Evolutionary conservation across 768 basidiomycete genomes (phyloP).

Genomic region (Kondoa subrosea): DNA sequence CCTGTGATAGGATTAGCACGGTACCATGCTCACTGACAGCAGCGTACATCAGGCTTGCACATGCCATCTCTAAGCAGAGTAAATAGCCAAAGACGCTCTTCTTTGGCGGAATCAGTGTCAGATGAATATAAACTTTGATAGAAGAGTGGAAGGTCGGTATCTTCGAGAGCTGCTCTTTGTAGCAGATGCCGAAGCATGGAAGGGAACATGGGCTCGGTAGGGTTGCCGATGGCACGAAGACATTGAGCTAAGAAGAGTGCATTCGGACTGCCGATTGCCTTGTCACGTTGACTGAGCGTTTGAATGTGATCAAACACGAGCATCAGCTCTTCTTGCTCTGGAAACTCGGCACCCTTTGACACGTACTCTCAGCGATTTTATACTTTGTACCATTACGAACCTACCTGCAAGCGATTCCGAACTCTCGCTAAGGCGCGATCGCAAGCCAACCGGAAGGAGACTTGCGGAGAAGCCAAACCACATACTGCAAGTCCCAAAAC

Average conservation of each 20-base stretch:
- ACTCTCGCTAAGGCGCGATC: slow-evolving; percentile 47
- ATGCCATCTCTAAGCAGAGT: slow-evolving; percentile 21
- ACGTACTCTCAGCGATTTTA: neutral
- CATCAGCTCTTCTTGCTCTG: slow-evolving; percentile 25
- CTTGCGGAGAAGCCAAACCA: slow-evolving; percentile 51
- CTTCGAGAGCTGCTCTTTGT: slow-evolving; percentile 67
- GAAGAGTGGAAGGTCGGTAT: slow-evolving; percentile 71
- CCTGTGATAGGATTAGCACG: slow-evolving; percentile 14
- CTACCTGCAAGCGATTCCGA: slow-evolving; percentile 48
- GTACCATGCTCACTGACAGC: neutral
- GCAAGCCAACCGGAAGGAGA: slow-evolving; percentile 45
- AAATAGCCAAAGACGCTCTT: slow-evolving; percentile 25
- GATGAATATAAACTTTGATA: slow-evolving; percentile 59
- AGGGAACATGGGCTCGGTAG: slow-evolving; percentile 75
- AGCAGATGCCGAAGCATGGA: slow-evolving; percentile 71
- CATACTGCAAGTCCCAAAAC: slow-evolving; percentile 55
- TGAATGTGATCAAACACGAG: slow-evolving; percentile 22
- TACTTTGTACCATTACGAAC: slow-evolving; percentile 24
- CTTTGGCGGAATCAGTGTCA: slow-evolving; percentile 17
- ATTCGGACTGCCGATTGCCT: slow-evolving; percentile 39
- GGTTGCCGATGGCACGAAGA: slow-evolving; percentile 64
- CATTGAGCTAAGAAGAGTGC: slow-evolving; percentile 71
- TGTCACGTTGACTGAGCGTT: slow-evolving; percentile 31
- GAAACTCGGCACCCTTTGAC: slow-evolving; percentile 11
- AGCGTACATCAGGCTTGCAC: slow-evolving; percentile 9